These are phyloP conservation scores for Apium graveolens DNA, from an alignment of 129 eudicot species.

Conservation along the genomic window DNA sequence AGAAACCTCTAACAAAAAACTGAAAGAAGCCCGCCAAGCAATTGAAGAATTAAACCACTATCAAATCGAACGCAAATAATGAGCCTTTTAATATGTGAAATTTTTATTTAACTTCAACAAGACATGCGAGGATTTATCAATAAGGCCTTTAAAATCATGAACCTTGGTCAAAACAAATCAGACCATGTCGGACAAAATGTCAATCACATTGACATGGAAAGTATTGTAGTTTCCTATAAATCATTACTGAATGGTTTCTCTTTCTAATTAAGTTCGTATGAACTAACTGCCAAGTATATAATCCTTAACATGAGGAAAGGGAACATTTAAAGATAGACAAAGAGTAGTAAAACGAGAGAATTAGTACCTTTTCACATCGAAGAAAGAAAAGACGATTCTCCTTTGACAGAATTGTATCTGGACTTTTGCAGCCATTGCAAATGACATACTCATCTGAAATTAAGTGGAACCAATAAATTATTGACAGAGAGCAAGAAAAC, in stretches of 20 bases:
- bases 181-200: background rate
- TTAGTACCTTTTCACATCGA: constrained; percentile 16
- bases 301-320: background rate
- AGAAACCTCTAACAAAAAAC: background rate
- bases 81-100: background rate
- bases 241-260: background rate
- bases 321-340: background rate
- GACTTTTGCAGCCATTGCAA: constrained; percentile 22
- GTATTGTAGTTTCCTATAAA: background rate
- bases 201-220: background rate
- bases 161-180: background rate
- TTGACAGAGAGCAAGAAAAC: background rate
- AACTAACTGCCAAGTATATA: background rate
- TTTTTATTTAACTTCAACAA: background rate
- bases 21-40: background rate
- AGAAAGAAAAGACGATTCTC: constrained; percentile 21
- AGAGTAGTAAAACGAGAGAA: background rate
- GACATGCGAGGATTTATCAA: background rate
- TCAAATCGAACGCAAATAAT: background rate
- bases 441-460: constrained; percentile 17
- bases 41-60: background rate
- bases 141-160: background rate
- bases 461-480: background rate
- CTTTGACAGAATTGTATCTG: constrained; percentile 18
- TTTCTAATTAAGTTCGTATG: background rate